phyloP scores from a whole-genome alignment of 306 rosid genomes.

The Vigna radiata region DNA sequence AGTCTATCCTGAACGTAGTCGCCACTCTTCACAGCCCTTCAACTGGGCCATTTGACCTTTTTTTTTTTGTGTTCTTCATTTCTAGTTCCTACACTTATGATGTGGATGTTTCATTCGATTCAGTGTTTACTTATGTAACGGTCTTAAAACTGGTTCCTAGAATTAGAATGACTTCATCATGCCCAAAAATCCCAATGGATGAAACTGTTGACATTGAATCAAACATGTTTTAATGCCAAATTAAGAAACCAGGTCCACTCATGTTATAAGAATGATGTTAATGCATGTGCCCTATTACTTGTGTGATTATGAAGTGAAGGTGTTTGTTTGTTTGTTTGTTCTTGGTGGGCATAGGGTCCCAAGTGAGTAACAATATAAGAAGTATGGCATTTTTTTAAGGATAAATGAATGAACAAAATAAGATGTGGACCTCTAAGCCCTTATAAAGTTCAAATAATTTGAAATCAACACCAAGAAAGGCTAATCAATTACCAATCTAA shows the following conservation, averaged over 20 bases:
- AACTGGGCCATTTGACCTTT: constrained; percentile 18
- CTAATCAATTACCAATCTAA: constrained; percentile 37
- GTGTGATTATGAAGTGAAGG: not conserved
- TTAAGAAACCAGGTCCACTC: not conserved
- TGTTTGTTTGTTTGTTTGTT: not conserved
- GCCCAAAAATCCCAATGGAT: not conserved
- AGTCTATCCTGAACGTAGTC: constrained; percentile 35
- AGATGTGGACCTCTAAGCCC: constrained; percentile 44
- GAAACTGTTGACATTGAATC: not conserved
- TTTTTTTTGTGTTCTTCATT: not conserved
- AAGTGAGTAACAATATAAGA: not conserved
- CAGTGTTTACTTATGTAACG: too few relatives aligned
- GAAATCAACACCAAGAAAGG: constrained; percentile 41
- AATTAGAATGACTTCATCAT: not conserved
- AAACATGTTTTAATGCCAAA: not conserved
- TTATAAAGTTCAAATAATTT: constrained; percentile 50
- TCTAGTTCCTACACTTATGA: too few relatives aligned
- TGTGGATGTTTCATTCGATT: not conserved
- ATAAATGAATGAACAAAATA: constrained; percentile 6
- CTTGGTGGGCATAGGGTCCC: constrained; percentile 20
- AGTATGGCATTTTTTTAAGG: not conserved
- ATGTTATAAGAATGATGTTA: not conserved
- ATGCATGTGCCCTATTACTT: constrained; percentile 16
- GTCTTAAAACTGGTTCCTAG: not conserved
- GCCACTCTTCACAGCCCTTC: constrained; percentile 22